phyloP scores from a whole-genome alignment of 306 rosid genomes.

The Canavalia gladiata region DNA sequence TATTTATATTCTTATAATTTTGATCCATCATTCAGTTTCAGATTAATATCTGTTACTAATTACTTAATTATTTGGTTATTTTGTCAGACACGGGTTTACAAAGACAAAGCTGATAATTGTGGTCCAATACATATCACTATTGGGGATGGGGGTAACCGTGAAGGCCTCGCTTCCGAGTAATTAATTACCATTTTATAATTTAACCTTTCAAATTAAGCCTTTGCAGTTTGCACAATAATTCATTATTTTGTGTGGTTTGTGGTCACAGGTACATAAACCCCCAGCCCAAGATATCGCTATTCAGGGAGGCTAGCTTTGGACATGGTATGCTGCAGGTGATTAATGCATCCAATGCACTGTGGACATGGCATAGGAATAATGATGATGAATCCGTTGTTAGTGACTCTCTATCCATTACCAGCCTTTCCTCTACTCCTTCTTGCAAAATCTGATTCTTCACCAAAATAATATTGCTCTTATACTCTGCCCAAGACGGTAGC shows the following conservation, averaged over 20 bases:
- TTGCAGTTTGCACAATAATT: no score
- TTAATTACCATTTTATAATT: not conserved
- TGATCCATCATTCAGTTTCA: not conserved
- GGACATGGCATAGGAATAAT: conserved; percentile 85
- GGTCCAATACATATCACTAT: conserved; percentile 78
- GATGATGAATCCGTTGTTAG: conserved; percentile 53
- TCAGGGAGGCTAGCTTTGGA: conserved; percentile 90
- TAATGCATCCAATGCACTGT: conserved; percentile 73
- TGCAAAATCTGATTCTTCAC: conserved; percentile 52
- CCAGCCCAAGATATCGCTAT: conserved; percentile 70
- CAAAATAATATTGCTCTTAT: no score
- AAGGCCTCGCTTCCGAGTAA: conserved; percentile 82
- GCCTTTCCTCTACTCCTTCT: conserved; percentile 58
- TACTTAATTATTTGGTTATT: not conserved
- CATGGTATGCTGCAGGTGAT: conserved; percentile 71
- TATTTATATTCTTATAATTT: not conserved
- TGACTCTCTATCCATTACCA: conserved; percentile 68
- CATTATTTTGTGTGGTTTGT: not conserved
- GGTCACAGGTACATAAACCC: conserved; percentile 61
- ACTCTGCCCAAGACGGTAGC: no score
- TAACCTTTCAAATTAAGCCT: not conserved
- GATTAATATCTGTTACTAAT: no score
- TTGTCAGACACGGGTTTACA: conserved; percentile 74
- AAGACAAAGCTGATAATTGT: conserved; percentile 68
- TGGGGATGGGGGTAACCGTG: conserved; percentile 98